phyloP scores from a whole-genome alignment of 225 moss, liverwort and hornwort species.

The Asterella californica region DNA sequence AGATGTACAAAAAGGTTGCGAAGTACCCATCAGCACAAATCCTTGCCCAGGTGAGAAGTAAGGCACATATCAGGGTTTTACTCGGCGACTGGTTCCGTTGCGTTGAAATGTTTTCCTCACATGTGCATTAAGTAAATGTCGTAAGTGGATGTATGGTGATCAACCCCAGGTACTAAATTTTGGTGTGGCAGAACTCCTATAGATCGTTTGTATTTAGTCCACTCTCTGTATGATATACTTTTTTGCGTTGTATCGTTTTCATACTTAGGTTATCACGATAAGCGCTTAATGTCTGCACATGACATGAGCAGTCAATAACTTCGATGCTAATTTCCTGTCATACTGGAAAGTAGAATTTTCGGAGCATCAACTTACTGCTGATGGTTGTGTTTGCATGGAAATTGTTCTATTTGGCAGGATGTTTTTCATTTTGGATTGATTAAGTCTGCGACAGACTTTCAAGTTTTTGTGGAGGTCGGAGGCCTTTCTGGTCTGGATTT shows the following conservation, averaged over 20 bases:
- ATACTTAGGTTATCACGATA: no score
- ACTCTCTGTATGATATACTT: no score
- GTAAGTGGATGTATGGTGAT: no score
- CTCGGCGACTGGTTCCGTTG: background rate
- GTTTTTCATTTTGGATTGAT: constrained; percentile 77
- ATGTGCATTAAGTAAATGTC: no score
- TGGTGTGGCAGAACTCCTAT: no score
- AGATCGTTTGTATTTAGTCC: no score
- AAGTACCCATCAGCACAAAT: constrained; percentile 70
- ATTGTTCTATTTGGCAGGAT: constrained; percentile 38
- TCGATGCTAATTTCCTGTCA: no score
- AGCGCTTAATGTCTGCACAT: no score
- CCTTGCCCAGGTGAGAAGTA: constrained; percentile 52
- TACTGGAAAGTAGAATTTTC: background rate
- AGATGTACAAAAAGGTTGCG: constrained; percentile 65
- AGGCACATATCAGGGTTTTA: background rate
- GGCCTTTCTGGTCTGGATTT: constrained; percentile 91
- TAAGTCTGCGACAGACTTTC: constrained; percentile 91
- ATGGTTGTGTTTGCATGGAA: background rate
- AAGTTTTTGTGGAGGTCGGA: constrained; percentile 71
- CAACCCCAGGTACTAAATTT: no score
- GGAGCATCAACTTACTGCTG: background rate
- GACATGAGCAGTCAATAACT: no score
- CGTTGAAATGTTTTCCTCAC: no score
- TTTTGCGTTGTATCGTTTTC: no score